Conservation (phyloP, 257 asterid species). For the Orobanche coerulescens region DNA sequence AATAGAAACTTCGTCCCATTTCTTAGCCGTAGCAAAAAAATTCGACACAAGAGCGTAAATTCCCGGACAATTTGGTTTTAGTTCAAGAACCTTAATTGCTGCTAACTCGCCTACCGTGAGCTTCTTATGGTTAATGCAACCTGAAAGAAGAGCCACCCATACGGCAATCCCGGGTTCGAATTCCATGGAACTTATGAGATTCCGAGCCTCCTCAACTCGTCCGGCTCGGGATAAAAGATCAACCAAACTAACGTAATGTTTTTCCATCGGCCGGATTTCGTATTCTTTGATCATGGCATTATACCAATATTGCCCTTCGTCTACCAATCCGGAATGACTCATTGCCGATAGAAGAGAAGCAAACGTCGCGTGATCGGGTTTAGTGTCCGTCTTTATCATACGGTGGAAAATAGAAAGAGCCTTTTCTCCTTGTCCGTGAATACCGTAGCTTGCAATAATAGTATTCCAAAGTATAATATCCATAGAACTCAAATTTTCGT, state of each 20-base stretch:
- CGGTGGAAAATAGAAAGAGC: constrained; percentile 48
- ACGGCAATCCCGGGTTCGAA: constrained; percentile 47
- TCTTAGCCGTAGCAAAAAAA: constrained; percentile 64
- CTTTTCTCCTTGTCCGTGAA: constrained; percentile 62
- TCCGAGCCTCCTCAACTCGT: constrained; percentile 55
- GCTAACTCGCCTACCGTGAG: constrained; percentile 45
- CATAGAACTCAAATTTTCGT: constrained; percentile 27
- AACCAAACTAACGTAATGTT: constrained; percentile 66
- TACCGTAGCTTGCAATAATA: constrained; percentile 65
- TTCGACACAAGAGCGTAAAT: constrained; percentile 55
- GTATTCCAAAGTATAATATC: constrained; percentile 70
- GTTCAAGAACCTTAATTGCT: constrained; percentile 60
- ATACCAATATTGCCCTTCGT: constrained; percentile 59
- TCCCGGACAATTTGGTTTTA: constrained; percentile 47
- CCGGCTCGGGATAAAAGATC: constrained; percentile 86
- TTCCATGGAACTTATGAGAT: constrained; percentile 39
- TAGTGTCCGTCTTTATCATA: constrained; percentile 32
- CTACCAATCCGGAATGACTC: constrained; percentile 72
- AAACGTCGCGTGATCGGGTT: constrained; percentile 79
- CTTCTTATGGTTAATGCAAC: constrained; percentile 65
- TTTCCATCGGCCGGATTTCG: constrained; percentile 57
- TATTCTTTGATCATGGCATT: constrained; percentile 47
- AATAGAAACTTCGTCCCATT: constrained; percentile 61
- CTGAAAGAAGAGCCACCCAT: constrained; percentile 86
- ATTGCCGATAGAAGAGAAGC: constrained; percentile 75